These are phyloP conservation scores for Gracilaria gracilis DNA, from an alignment of 23 red algal species.

Conservation along the genomic window DNA sequence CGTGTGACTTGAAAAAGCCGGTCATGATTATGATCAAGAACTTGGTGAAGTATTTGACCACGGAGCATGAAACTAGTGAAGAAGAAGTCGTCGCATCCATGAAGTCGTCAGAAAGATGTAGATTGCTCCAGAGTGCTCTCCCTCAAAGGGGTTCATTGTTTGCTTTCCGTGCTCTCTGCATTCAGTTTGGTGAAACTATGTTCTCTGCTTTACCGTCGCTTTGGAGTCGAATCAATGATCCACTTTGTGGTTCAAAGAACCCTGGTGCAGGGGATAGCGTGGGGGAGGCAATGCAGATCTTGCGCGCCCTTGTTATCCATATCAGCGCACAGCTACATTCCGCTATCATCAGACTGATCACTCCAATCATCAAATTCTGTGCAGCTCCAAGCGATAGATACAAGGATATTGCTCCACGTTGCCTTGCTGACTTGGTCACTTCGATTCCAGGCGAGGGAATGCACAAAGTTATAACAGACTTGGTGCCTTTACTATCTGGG, in stretches of 20 bases:
- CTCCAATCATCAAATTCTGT: conserved; percentile 51
- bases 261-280: not conserved
- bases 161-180: conserved; percentile 67
- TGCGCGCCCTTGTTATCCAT: conserved; percentile 51
- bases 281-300: conserved; percentile 54
- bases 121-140: conserved; percentile 13
- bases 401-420: conserved; percentile 35
- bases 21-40: conserved; percentile 83
- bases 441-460: conserved; percentile 74
- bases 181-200: conserved; percentile 59
- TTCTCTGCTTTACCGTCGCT: conserved; percentile 73
- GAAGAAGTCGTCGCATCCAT: conserved; percentile 47
- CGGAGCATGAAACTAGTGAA: conserved; percentile 38
- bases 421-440: conserved; percentile 82
- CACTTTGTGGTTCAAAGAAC: not conserved
- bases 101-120: not conserved
- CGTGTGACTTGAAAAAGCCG: conserved; percentile 54
- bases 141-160: conserved; percentile 39
- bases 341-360: conserved; percentile 51
- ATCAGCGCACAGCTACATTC: conserved; percentile 32
- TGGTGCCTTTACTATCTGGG: conserved; percentile 84
- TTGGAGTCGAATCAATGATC: conserved; percentile 59
- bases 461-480: conserved; percentile 69
- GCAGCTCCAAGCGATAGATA: conserved; percentile 52
- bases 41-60: conserved; percentile 82